Conservation (phyloP, 768 basidiomycete genomes). For the Megacollybia marginata region DNA sequence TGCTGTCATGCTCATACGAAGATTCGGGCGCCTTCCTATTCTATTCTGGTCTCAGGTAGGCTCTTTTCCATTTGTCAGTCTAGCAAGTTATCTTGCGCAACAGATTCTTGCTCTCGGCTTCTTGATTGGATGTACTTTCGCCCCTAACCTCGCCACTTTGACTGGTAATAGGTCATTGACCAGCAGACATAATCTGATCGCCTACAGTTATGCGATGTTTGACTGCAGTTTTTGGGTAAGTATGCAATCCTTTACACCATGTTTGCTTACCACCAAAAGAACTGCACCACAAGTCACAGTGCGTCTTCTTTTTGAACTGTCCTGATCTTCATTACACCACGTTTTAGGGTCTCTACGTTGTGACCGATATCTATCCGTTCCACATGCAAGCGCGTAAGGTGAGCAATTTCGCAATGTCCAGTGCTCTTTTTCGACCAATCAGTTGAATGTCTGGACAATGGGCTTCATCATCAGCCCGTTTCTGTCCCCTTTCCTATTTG, state of each 20-base stretch:
- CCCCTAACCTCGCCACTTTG: not conserved
- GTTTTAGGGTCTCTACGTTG: slow-evolving; percentile 9
- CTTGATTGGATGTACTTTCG: slow-evolving; percentile 32
- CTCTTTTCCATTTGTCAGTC: not conserved
- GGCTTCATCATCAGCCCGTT: slow-evolving; percentile 57
- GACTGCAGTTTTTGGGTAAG: slow-evolving; percentile 49
- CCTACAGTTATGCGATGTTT: slow-evolving; percentile 43
- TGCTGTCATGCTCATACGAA: slow-evolving; percentile 58
- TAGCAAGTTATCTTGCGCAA: not conserved
- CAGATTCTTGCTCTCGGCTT: slow-evolving; percentile 52
- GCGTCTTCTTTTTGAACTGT: not conserved
- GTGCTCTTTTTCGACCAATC: not conserved
- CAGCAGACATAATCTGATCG: too few species aligned
- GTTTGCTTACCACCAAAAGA: slow-evolving; percentile 14
- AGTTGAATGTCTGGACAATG: slow-evolving; percentile 70
- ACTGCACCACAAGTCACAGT: slow-evolving; percentile 59
- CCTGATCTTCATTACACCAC: not conserved
- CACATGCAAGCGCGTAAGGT: slow-evolving; percentile 63
- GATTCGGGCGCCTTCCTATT: slow-evolving; percentile 56
- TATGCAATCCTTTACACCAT: not conserved
- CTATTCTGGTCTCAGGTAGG: slow-evolving; percentile 66
- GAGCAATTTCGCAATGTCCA: not conserved
- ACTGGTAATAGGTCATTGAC: slow-evolving; percentile 7
- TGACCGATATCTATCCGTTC: slow-evolving; percentile 33
- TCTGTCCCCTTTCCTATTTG: slow-evolving; percentile 58